A percentile compares a stretch with the other conserved stretches of the same genome.
phyloP scores from a whole-genome alignment of 352 stramenopile genomes.

The Phytophthora pisi region DNA sequence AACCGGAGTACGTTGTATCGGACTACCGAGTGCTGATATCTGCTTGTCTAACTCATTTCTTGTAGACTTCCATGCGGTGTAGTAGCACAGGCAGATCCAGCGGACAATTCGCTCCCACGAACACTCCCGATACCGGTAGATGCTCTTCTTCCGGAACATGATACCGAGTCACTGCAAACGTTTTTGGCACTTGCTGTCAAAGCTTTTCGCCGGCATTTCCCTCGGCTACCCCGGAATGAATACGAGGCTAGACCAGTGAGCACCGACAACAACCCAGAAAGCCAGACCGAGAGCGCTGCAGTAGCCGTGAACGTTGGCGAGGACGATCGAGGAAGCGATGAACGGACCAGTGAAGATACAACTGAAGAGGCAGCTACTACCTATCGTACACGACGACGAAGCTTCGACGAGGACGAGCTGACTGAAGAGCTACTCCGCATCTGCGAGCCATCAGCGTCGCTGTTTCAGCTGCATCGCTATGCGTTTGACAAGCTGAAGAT shows the following conservation, averaged over 20 bases:
- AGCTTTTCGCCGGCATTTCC: conserved; percentile 53
- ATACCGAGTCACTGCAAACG: conserved; percentile 48
- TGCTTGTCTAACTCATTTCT: conserved; percentile 14
- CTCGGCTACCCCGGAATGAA: conserved; percentile 39
- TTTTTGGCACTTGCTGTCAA: conserved; percentile 55
- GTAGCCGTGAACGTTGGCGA: neutral
- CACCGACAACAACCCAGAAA: conserved; percentile 2
- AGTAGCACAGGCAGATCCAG: conserved; percentile 30
- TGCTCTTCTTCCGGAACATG: conserved; percentile 62
- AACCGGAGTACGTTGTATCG: conserved; percentile 54
- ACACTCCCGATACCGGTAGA: conserved; percentile 59
- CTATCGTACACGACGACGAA: conserved; percentile 6
- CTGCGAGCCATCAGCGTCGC: conserved; percentile 62
- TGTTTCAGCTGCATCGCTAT: conserved; percentile 67
- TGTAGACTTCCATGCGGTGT: conserved; percentile 61
- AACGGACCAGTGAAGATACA: neutral
- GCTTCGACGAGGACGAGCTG: conserved; percentile 43
- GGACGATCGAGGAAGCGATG: neutral
- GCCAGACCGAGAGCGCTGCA: neutral
- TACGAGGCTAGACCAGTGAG: neutral
- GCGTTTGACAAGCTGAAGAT: conserved; percentile 53
- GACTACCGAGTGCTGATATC: neutral
- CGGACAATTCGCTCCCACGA: conserved; percentile 17
- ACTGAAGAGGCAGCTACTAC: neutral
- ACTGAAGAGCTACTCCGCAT: conserved; percentile 35